phyloP scores from a whole-genome alignment of 2,329 filamentous ascomycete genomes.

The Fusarium gaditjirri region DNA sequence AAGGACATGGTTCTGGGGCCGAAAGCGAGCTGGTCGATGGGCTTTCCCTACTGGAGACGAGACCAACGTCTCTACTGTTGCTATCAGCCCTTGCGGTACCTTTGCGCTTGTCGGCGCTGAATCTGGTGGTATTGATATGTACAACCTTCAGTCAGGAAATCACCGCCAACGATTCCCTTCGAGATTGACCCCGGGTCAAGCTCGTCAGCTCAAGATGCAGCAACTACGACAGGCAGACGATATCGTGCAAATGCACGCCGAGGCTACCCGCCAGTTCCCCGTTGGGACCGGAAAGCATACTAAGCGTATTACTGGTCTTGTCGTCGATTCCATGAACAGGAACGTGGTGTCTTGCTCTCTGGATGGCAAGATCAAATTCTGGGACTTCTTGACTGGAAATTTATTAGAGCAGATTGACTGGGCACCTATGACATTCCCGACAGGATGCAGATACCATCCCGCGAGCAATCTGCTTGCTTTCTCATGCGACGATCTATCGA shows the following conservation, averaged over 20 bases:
- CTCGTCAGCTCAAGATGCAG: slow-evolving; percentile 76
- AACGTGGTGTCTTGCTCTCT: slow-evolving; percentile 85
- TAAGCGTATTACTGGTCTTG: slow-evolving; percentile 83
- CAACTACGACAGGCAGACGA: slow-evolving; percentile 69
- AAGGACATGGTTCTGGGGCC: slow-evolving; percentile 98
- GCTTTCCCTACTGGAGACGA: slow-evolving; percentile 87
- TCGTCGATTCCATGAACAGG: slow-evolving; percentile 90
- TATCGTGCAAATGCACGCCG: slow-evolving; percentile 64
- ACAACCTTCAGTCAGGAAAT: slow-evolving; percentile 92
- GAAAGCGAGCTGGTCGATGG: slow-evolving; percentile 93
- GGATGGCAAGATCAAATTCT: slow-evolving; percentile 96
- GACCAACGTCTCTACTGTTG: slow-evolving; percentile 84
- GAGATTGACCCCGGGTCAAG: slow-evolving; percentile 79
- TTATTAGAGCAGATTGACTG: slow-evolving; percentile 86
- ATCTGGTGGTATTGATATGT: slow-evolving; percentile 89
- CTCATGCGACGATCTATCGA: slow-evolving; percentile 86
- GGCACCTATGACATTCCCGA: slow-evolving; percentile 78
- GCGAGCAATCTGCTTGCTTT: slow-evolving; percentile 88
- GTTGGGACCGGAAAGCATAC: slow-evolving; percentile 78
- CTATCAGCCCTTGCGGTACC: slow-evolving; percentile 90
- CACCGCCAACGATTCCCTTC: slow-evolving; percentile 91
- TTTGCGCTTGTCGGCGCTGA: slow-evolving; percentile 92
- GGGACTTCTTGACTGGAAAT: slow-evolving; percentile 89
- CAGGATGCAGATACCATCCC: slow-evolving; percentile 81
- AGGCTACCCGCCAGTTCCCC: slow-evolving; percentile 55